Conservation (phyloP, 345 rosid genomes). For the Eucalyptus erythrocorys region DNA sequence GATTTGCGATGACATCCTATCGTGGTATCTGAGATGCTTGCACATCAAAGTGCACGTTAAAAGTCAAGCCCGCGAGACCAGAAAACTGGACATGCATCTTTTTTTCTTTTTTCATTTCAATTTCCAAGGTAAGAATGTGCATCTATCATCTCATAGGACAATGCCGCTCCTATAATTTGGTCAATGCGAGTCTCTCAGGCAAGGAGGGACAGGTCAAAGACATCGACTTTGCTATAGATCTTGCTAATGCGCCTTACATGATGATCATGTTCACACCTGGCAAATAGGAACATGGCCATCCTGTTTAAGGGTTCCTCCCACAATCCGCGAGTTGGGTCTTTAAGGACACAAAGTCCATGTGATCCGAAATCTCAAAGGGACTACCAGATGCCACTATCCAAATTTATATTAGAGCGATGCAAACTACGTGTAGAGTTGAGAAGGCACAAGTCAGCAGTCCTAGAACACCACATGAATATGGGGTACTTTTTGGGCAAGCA, state of each 20-base stretch:
- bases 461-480: not conserved
- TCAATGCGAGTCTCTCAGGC: not conserved
- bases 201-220: not conserved
- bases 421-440: not conserved
- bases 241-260: not conserved
- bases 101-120: constrained; percentile 17
- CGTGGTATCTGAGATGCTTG: constrained; percentile 85
- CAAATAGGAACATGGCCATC: not conserved
- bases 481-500: not conserved
- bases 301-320: not conserved
- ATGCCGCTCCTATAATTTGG: not conserved
- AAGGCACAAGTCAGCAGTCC: not conserved
- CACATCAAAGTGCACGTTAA: constrained; percentile 75
- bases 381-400: not conserved
- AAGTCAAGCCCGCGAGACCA: constrained; percentile 75
- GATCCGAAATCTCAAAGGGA: not conserved
- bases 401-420: not conserved
- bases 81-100: constrained; percentile 80
- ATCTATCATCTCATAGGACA: not conserved
- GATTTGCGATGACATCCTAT: constrained; percentile 89
- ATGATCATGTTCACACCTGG: not conserved
- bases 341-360: not conserved
- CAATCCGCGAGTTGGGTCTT: not conserved
- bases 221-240: not conserved
- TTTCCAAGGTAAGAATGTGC: constrained; percentile 56